Evolutionary conservation across 768 basidiomycete genomes (phyloP).

Genomic region (Amanita thiersii): DNA sequence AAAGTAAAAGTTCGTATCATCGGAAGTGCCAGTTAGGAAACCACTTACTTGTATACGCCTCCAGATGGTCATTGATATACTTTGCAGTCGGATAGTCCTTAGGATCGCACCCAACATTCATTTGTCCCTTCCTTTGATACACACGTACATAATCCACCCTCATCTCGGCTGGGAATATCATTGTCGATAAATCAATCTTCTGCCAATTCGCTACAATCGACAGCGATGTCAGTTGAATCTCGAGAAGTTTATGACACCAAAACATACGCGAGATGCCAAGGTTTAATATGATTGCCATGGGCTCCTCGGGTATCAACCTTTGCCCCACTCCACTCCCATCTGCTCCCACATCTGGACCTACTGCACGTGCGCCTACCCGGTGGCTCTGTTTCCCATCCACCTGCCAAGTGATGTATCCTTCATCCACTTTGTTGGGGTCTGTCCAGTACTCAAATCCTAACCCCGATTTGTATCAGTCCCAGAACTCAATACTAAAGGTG

Average conservation of each 20-base stretch:
- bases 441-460: conserved; percentile 72
- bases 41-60: conserved; percentile 52
- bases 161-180: conserved; percentile 66
- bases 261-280: conserved; percentile 47
- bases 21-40: conserved; percentile 1
- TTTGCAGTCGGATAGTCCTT: conserved; percentile 53
- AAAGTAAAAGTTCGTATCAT: neutral
- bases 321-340: conserved; percentile 45
- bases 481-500: neutral
- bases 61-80: conserved; percentile 48
- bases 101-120: conserved; percentile 64
- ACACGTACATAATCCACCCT: conserved; percentile 76
- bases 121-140: conserved; percentile 54
- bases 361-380: conserved; percentile 45
- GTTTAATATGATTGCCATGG: conserved; percentile 53
- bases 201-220: conserved; percentile 54
- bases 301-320: conserved; percentile 52
- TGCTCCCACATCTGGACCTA: conserved; percentile 28
- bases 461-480: neutral
- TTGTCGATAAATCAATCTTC: conserved; percentile 38
- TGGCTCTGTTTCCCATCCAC: conserved; percentile 45
- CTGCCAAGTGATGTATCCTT: conserved; percentile 73
- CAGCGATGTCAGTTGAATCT: neutral
- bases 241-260: conserved; percentile 1
- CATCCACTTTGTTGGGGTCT: conserved; percentile 41